A percentile compares a stretch with the other conserved stretches of the same genome.
Conservation (phyloP, 1,284 basidiomycete species). For the Cryptococcus wingfieldii region DNA sequence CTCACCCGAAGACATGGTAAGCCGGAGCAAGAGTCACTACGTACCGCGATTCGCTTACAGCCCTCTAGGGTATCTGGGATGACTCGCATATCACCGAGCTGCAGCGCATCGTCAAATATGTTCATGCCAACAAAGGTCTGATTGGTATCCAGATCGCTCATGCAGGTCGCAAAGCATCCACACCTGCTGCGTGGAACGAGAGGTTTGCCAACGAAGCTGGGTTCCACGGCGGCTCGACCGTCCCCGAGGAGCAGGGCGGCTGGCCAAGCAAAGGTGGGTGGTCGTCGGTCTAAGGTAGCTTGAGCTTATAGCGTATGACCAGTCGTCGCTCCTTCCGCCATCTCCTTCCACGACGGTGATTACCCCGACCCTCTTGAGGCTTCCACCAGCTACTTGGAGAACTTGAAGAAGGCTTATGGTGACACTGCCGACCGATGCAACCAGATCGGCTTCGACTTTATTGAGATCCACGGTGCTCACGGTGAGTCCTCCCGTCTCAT, state of each 20-base stretch:
- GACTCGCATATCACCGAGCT: slow-evolving; percentile 67
- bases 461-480: slow-evolving; percentile 73
- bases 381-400: slow-evolving; percentile 57
- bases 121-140: slow-evolving; percentile 62
- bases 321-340: slow-evolving; percentile 55
- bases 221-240: slow-evolving; percentile 42
- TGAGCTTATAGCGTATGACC: slow-evolving; percentile 4
- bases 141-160: slow-evolving; percentile 78
- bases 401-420: slow-evolving; percentile 63
- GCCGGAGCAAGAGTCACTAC: background rate
- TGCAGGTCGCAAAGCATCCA: slow-evolving; percentile 69
- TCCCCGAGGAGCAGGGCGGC: slow-evolving; percentile 55
- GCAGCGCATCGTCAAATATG: slow-evolving; percentile 67
- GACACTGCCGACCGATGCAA: slow-evolving; percentile 58
- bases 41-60: background rate
- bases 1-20: slow-evolving; percentile 49
- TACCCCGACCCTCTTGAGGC: slow-evolving; percentile 60
- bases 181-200: slow-evolving; percentile 59
- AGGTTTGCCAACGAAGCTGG: slow-evolving; percentile 34
- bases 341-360: slow-evolving; percentile 54
- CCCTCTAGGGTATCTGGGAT: slow-evolving; percentile 62
- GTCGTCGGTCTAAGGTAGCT: slow-evolving; percentile 27
- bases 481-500: slow-evolving; percentile 29
- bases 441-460: slow-evolving; percentile 68
- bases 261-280: slow-evolving; percentile 63